Evolutionary conservation across 495 filamentous ascomycete species (phyloP), one percentile per base, ranked within the genome.

Genomic region (Friedmanniomyces endolithicus): DNA sequence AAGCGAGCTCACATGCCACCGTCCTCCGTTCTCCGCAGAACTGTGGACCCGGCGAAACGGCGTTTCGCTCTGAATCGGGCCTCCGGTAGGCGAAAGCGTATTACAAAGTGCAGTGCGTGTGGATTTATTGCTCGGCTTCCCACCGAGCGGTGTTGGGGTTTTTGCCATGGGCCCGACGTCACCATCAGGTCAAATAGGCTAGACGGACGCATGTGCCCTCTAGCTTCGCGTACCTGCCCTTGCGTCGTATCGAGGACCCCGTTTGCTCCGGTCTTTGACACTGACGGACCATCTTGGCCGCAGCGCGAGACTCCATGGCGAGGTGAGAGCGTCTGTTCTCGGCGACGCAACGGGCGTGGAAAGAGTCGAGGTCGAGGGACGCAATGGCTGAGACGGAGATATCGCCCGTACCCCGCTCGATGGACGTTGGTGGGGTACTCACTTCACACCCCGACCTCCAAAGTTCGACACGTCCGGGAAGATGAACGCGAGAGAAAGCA

Each of bases 51-150:
- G 37, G 37, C 37, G 17, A 4, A 19, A 41, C 37, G 6, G 16
- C 17, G 37, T 16, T 14, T 41, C 37, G 71, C 56, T 71, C 70
- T 7, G 27, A 31, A 31, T 31, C 27, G 4, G 27, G 27, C 27
- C 27, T n/a, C 27, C 27, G 27, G 27, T 3, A 31, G 3, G 50
- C 78, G 76, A 67, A 72, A 74, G 58, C 78, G 72, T 63, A 63
- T 58, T 35, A 64, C 60, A 48, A 76, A 72, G 64, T 74, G 70
- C 62, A 68, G 52, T 56, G 37, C 57, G 31, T 44, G 55, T 24
- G 27, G 27, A 9, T 31, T 31, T n/a, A n/a, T 31, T 31, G 9
- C 27, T 31, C 27, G 3, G 37, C 37, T 6, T 41, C 37, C 37
- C 12, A 41, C 37, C 6, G 37, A 14, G 37, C 37, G 25, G 8